A percentile compares a stretch with the other conserved stretches of the same genome.
Evolutionary conservation across 306 rosid species (phyloP).

Genomic region (Pyrus communis): DNA sequence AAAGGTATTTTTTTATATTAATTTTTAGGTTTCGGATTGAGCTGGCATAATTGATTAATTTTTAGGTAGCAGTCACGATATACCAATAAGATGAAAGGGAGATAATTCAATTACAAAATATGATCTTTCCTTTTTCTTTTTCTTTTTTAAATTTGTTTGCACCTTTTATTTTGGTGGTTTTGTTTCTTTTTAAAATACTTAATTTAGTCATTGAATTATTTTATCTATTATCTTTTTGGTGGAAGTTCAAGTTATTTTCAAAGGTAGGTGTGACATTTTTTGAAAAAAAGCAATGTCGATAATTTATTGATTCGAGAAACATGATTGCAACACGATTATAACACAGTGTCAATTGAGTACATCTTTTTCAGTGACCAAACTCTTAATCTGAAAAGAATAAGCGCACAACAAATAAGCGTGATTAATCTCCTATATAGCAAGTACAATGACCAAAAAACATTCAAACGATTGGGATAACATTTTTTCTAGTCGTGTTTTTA

Average conservation of each 20-base stretch:
- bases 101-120: background rate
- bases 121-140: background rate
- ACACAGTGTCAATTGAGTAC: no score
- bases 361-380: no score
- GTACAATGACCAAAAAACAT: no score
- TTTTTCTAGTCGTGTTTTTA: background rate
- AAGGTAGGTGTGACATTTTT: background rate
- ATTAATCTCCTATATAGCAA: no score
- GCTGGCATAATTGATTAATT: conserved; percentile 26
- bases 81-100: background rate
- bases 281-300: no score
- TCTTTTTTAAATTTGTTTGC: background rate
- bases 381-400: no score
- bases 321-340: no score
- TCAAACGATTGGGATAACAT: background rate
- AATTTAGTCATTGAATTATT: background rate
- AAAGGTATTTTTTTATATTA: background rate
- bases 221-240: background rate
- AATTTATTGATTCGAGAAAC: no score
- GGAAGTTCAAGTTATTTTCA: background rate
- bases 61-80: background rate
- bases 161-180: background rate
- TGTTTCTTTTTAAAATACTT: background rate
- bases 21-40: background rate
- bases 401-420: no score